phyloP scores from a whole-genome alignment of 2,329 filamentous ascomycete species.

The Phaeosphaeriaceae sp. region DNA sequence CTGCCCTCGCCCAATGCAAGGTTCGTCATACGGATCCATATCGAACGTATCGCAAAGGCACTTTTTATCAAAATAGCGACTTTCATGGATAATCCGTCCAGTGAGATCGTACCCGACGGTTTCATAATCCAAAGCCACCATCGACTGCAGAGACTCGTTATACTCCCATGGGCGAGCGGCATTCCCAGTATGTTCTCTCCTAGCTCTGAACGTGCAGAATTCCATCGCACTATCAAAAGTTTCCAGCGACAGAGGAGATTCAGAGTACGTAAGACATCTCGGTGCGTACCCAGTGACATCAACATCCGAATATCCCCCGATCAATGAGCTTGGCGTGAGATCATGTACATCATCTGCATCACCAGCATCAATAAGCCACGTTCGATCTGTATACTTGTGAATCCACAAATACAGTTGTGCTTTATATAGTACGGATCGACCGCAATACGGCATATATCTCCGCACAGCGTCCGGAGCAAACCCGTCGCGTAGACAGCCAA shows the following conservation, averaged over 20 bases:
- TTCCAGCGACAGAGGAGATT: constrained; percentile 27
- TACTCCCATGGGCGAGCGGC: constrained; percentile 45
- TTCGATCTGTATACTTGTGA: constrained; percentile 31
- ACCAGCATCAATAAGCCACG: constrained; percentile 43
- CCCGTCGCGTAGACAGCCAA: constrained; percentile 38
- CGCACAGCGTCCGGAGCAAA: constrained; percentile 36
- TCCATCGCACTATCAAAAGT: constrained; percentile 36
- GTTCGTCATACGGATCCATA: constrained; percentile 16
- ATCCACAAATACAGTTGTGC: constrained; percentile 43
- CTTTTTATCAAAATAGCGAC: constrained; percentile 41
- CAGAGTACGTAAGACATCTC: constrained; percentile 32
- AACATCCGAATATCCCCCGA: constrained; percentile 30
- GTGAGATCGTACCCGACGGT: constrained; percentile 44
- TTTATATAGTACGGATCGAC: constrained; percentile 42
- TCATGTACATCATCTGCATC: constrained; percentile 34
- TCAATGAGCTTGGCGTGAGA: constrained; percentile 35
- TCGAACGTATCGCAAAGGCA: constrained; percentile 39
- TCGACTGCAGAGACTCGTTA: constrained; percentile 26
- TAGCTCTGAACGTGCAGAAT: constrained; percentile 39
- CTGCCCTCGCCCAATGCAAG: constrained; percentile 22
- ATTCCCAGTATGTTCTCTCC: constrained; percentile 39
- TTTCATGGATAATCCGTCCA: constrained; percentile 16
- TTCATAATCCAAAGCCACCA: constrained; percentile 40
- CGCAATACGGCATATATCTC: constrained; percentile 35
- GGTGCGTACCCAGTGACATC: constrained; percentile 34